Evolutionary conservation across 169 alveolate species (phyloP).

Genomic region (Eimeria zaria): DNA sequence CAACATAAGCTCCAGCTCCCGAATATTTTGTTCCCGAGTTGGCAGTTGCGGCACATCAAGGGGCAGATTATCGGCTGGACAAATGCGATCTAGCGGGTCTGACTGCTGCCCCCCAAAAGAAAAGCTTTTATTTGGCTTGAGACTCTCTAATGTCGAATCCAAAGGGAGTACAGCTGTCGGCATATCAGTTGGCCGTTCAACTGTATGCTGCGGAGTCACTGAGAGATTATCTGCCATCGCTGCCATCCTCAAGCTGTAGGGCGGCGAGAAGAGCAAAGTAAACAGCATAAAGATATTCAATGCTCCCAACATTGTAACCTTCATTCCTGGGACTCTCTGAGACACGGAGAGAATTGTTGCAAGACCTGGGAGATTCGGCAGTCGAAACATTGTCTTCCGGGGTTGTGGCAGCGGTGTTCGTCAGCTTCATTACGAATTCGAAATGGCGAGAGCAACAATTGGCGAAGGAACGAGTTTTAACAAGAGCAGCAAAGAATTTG

Average conservation of each 20-base stretch:
- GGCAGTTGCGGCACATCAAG: constrained; percentile 45
- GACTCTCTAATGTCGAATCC: neutral
- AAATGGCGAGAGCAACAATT: neutral
- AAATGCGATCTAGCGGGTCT: constrained; percentile 11
- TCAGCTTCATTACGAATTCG: constrained; percentile 17
- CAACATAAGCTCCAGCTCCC: constrained; percentile 38
- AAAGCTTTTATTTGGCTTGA: neutral
- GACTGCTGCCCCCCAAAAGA: neutral
- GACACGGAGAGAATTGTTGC: neutral
- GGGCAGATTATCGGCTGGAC: constrained; percentile 30
- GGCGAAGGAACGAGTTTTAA: neutral
- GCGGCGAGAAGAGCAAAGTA: constrained; percentile 35
- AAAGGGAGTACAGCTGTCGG: neutral
- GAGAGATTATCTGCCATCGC: constrained; percentile 10
- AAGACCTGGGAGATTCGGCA: constrained; percentile 13
- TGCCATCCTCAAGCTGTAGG: constrained; percentile 4
- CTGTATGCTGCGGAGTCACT: neutral
- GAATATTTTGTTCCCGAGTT: constrained; percentile 37
- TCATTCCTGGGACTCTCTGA: neutral
- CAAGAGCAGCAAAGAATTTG: neutral
- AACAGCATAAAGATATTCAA: constrained; percentile 36
- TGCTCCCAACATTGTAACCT: constrained; percentile 8
- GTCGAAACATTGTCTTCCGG: constrained; percentile 58
- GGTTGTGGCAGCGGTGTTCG: constrained; percentile 18
- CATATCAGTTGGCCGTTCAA: constrained; percentile 1